Base-by-base conservation (phyloP, 2,329 filamentous ascomycete genomes). In the Nemania serpens region DNA sequence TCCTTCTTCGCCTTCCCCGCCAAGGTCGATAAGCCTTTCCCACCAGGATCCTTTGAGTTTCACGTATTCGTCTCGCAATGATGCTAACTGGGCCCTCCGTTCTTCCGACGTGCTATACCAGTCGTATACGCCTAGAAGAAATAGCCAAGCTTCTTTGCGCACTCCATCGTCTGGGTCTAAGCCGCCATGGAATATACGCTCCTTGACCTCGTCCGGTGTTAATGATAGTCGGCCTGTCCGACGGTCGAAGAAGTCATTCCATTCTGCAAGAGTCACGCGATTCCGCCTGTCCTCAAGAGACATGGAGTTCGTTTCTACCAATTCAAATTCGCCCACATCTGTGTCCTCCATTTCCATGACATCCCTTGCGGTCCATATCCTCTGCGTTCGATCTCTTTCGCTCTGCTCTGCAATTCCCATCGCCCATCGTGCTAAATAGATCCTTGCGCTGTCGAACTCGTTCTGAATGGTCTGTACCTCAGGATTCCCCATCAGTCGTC, bases 321-420 rank as follows among this genome's bases (percentile, higher is more conserved):
- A 87, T 76, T 99, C 95, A 73, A 99, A 99, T 66, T 97, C 93
- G 6, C 95, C 96, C 0, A 99, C 91, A 62, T 93, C 92, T 33
- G 92, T 97, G 66, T 97, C 90, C 74, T 99, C 96, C 74, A 96
- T 90, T 70, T 96, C 93, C 70, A 98, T 81, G 3, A 97, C 90
- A 76, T 99, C 95, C 66, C 88, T 88, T 0, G 92, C 94, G 0
- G 93, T 97, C 91, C 93, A 99, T 71, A 97, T 93, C 48, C 93
- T 83, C 75, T 93, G 90, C 53, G 88, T 91, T 22, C 89, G 82
- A 69, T 99, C 95, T 41, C 88, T 84, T 72, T 99, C 95, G 70
- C 93, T 94, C 78, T 99, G 95, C 75, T 99, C 96, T 0, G 95
- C 93, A 66, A 99, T 97, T 7, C 93, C 93, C 95, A 99, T 98